These are phyloP conservation scores for Cymbidium sinense DNA, from an alignment of 106 monocot genomes.

Conservation along the genomic window DNA sequence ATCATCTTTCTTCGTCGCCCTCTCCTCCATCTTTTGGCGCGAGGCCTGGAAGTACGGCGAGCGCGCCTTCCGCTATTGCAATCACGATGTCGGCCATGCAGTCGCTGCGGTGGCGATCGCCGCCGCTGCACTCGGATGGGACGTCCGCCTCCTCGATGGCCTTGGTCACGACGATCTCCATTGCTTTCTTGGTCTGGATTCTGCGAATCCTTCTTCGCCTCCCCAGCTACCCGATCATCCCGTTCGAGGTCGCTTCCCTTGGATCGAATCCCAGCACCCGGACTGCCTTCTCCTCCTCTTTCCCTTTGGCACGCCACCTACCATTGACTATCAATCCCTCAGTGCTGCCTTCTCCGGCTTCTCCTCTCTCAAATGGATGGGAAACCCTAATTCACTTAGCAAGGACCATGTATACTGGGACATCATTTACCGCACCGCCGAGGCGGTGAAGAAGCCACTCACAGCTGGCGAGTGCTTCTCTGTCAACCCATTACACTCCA, in stretches of 20 bases:
- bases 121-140: conserved; percentile 86
- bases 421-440: conserved; percentile 70
- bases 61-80: conserved; percentile 89
- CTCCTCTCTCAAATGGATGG: conserved; percentile 46
- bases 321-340: conserved; percentile 38
- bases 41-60: conserved; percentile 99
- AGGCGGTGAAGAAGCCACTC: conserved; percentile 72
- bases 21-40: conserved; percentile 92
- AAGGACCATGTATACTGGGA: conserved; percentile 94
- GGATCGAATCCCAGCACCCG: conserved; percentile 81
- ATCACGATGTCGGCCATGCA: conserved; percentile 95
- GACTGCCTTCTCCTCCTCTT: conserved; percentile 71
- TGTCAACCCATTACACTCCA: conserved; percentile 37
- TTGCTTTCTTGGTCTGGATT: conserved; percentile 29
- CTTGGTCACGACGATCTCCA: conserved; percentile 55
- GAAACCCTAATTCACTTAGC: conserved; percentile 70
- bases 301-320: conserved; percentile 31
- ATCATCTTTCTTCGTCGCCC: conserved; percentile 29
- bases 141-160: conserved; percentile 62
- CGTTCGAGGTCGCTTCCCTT: conserved; percentile 38
- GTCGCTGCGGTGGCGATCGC: conserved; percentile 60
- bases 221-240: conserved; percentile 36
- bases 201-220: conserved; percentile 16
- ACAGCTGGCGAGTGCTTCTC: conserved; percentile 29
- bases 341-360: conserved; percentile 23